Conservation (phyloP, 2,329 filamentous ascomycete genomes). For the Cytospora chrysosperma region DNA sequence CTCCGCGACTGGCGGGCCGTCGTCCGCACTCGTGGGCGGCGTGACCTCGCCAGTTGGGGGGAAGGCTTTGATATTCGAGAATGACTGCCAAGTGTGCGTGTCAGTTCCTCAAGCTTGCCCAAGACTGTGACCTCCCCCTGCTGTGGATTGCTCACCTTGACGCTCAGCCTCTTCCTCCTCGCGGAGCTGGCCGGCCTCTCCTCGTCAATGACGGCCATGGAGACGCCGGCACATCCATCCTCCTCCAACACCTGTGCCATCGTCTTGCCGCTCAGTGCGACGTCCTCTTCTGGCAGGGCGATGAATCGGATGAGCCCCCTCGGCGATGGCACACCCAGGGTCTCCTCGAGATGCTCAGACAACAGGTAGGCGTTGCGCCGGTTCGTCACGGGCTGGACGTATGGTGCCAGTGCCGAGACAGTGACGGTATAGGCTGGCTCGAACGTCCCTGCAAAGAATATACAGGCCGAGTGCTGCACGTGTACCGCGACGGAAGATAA, state of each 20-base stretch:
- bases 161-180: conserved; percentile 36
- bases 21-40: conserved; percentile 25
- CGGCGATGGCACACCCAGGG: conserved; percentile 62
- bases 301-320: conserved; percentile 74
- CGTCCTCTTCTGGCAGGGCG: conserved; percentile 66
- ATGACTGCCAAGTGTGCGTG: conserved; percentile 32
- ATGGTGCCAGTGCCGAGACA: conserved; percentile 66
- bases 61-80: conserved; percentile 33
- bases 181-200: conserved; percentile 13
- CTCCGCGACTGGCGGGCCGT: conserved; percentile 7
- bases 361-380: conserved; percentile 77
- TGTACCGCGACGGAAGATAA: conserved; percentile 72
- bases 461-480: conserved; percentile 71
- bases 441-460: conserved; percentile 72
- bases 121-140: too few species aligned
- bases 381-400: conserved; percentile 73
- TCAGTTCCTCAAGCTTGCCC: background rate
- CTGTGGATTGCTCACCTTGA: conserved; percentile 31
- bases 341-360: conserved; percentile 71
- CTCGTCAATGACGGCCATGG: conserved; percentile 27
- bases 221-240: conserved; percentile 39
- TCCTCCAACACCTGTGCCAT: conserved; percentile 66
- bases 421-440: conserved; percentile 78
- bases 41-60: conserved; percentile 16
- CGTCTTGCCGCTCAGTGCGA: conserved; percentile 70